Percentiles rank a stretch among this genome's conserved stretches.
These are phyloP conservation scores for Leccinum boreale DNA, from an alignment of 768 basidiomycete genomes.

Conservation along the genomic window DNA sequence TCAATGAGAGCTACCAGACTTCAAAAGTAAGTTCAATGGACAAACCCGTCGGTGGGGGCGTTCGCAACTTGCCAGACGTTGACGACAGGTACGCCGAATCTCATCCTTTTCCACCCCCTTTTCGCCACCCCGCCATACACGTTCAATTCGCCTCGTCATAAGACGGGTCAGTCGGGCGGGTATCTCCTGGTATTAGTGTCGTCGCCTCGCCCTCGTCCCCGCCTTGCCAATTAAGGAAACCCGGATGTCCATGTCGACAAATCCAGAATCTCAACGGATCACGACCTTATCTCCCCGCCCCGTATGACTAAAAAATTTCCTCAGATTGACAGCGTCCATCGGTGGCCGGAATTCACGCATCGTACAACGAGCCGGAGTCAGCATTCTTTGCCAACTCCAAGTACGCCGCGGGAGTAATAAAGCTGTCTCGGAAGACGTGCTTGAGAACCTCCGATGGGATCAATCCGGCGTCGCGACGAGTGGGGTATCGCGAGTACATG, in stretches of 20 bases:
- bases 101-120: conserved; percentile 28
- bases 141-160: conserved; percentile 9
- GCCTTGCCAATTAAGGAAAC: conserved; percentile 7
- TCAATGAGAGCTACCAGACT: conserved; percentile 14
- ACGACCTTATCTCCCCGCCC: conserved; percentile 30
- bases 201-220: conserved; percentile 8
- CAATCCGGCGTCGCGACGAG: conserved; percentile 2
- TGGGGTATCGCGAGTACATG: background rate
- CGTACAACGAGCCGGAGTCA: conserved; percentile 5
- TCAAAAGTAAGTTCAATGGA: conserved; percentile 19
- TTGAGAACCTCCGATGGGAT: conserved; percentile 6
- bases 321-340: conserved; percentile 9
- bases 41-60: conserved; percentile 3
- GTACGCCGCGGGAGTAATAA: conserved; percentile 28
- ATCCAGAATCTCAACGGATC: conserved; percentile 27
- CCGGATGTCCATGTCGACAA: background rate
- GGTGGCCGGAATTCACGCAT: conserved; percentile 18
- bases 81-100: conserved; percentile 15
- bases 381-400: conserved; percentile 19
- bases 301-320: conserved; percentile 9
- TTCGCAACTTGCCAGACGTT: conserved; percentile 11
- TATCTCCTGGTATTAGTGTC: conserved; percentile 12
- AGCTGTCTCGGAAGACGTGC: conserved; percentile 12
- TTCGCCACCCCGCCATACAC: conserved; percentile 16
- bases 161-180: background rate